Conservation (phyloP, 345 rosid genomes). For the Melaleuca quinquenervia region DNA sequence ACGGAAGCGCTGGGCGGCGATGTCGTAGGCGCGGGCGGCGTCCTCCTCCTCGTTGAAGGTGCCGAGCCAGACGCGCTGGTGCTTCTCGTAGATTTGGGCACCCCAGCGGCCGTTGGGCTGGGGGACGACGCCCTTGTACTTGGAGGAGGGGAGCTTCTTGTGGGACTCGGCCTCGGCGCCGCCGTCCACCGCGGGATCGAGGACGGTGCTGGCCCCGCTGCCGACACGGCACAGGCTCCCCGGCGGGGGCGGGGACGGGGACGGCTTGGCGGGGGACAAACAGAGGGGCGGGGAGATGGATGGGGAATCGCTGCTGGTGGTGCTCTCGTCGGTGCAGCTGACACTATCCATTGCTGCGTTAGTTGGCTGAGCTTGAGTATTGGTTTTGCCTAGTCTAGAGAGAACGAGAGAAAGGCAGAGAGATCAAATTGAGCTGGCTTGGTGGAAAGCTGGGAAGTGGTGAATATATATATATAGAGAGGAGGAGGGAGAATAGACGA, state of each 20-base stretch:
- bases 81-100: constrained; percentile 52
- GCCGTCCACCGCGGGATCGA: neutral
- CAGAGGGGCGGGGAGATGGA: constrained; percentile 2
- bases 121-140: constrained; percentile 44
- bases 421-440: neutral
- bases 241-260: neutral
- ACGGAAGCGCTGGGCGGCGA: constrained; percentile 41
- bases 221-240: constrained; percentile 22
- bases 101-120: constrained; percentile 59
- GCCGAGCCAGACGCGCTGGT: constrained; percentile 52
- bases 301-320: constrained; percentile 12
- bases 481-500: neutral
- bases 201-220: constrained; percentile 3
- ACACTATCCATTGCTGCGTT: neutral
- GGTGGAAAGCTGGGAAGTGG: neutral
- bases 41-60: constrained; percentile 45
- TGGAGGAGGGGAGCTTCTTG: constrained; percentile 19
- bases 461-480: neutral
- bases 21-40: constrained; percentile 44
- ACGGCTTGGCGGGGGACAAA: constrained; percentile 1
- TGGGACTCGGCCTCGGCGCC: constrained; percentile 13
- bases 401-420: neutral
- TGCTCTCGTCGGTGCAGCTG: constrained; percentile 25
- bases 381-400: neutral
- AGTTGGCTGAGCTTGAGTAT: neutral